Percentiles rank a stretch among this genome's conserved stretches.
These are phyloP conservation scores for Rhytidiadelphus loreus DNA, from an alignment of 225 moss, liverwort and hornwort genomes.

Conservation along the genomic window DNA sequence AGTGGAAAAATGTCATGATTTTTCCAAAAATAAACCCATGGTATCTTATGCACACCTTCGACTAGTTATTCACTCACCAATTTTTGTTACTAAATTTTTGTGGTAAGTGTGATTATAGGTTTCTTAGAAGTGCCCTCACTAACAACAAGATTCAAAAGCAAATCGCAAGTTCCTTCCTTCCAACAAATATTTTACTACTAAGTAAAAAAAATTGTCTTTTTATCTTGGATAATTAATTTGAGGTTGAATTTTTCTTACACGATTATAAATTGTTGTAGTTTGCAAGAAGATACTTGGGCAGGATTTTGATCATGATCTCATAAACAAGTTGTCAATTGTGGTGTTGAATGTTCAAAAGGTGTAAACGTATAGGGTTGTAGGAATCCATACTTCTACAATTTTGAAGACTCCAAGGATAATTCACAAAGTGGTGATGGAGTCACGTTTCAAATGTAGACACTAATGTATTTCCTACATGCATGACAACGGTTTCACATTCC, in stretches of 20 bases:
- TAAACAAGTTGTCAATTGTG: rapidly evolving
- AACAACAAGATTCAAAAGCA: not conserved
- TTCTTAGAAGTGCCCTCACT: not conserved
- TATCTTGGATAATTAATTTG: not conserved
- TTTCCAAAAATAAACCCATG: not conserved
- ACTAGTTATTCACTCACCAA: not conserved
- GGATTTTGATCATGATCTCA: not conserved
- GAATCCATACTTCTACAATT: not conserved
- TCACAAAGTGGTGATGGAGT: not conserved
- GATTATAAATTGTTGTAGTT: not conserved
- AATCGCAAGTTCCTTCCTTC: not conserved
- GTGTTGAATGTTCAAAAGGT: not conserved
- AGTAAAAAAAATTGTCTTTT: rapidly evolving
- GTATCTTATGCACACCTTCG: not conserved
- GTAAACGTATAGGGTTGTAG: no score
- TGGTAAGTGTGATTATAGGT: not conserved
- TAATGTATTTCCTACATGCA: not conserved
- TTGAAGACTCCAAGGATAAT: rapidly evolving
- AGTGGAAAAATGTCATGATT: not conserved
- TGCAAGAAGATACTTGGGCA: not conserved
- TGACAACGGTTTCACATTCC: not conserved
- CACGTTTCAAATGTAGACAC: not conserved
- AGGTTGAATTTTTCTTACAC: rapidly evolving
- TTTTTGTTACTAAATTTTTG: not conserved
- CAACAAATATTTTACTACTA: not conserved